Evolutionary conservation across 169 alveolate genomes (phyloP).

Genomic region (Babesia caballi): DNA sequence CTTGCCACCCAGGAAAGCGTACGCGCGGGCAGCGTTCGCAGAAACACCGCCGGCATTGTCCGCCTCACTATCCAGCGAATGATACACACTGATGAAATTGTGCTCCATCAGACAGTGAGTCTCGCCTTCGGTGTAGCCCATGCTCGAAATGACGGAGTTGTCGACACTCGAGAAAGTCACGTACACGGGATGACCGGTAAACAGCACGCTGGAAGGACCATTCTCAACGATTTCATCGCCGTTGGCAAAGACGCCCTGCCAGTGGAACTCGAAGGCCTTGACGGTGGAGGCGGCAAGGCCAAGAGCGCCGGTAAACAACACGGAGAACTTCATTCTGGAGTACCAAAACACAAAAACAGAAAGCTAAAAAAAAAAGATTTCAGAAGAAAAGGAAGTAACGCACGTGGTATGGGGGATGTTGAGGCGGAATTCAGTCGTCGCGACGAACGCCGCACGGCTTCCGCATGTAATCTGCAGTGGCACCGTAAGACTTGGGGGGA

Average conservation of each 20-base stretch:
- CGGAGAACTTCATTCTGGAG: no score
- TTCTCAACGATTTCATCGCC: not conserved
- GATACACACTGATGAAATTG: not conserved
- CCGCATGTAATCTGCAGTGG: no score
- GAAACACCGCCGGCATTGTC: not conserved
- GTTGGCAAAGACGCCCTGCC: no score
- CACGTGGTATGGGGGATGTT: no score
- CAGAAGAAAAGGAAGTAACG: no score
- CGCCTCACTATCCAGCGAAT: not conserved
- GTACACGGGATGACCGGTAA: not conserved
- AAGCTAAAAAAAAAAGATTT: no score
- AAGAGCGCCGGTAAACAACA: not conserved
- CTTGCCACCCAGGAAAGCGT: not conserved
- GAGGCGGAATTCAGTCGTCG: no score
- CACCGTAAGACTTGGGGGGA: no score
- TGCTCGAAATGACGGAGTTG: not conserved
- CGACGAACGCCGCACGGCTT: no score
- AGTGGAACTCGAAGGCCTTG: no score
- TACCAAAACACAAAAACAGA: no score
- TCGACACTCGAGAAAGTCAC: not conserved
- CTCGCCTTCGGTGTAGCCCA: not conserved
- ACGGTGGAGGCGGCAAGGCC: not conserved
- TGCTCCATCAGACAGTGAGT: not conserved
- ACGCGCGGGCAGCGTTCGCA: not conserved
- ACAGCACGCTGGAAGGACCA: not conserved